phyloP scores from a whole-genome alignment of 2,329 filamentous ascomycete genomes.

The Plenodomus tracheiphilus region DNA sequence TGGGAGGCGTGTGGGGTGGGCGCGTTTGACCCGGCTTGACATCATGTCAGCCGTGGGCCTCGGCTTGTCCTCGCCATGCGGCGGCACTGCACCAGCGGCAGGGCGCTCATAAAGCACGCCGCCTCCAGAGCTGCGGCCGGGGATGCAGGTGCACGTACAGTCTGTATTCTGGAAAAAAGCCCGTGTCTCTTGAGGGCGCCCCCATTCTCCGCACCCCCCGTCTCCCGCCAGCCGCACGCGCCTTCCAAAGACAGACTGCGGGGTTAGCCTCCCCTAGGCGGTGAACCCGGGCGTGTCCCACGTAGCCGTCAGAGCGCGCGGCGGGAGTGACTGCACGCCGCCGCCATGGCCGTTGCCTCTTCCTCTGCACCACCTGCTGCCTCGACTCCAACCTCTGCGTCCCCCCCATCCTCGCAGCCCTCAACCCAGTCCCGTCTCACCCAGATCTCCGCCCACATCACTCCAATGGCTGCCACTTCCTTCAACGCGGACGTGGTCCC shows the following conservation, averaged over 20 bases:
- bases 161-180: no score
- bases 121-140: no score
- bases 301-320: slow-evolving; percentile 29
- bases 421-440: slow-evolving; percentile 48
- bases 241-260: slow-evolving; percentile 19
- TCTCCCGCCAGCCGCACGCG: slow-evolving; percentile 11
- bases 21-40: slow-evolving; percentile 8
- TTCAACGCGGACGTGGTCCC: slow-evolving; percentile 80
- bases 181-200: not conserved
- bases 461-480: slow-evolving; percentile 63
- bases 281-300: not conserved
- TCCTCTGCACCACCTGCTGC: not conserved
- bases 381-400: not conserved
- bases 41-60: slow-evolving; percentile 29
- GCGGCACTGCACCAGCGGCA: slow-evolving; percentile 7
- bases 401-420: slow-evolving; percentile 3
- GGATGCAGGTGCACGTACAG: no score
- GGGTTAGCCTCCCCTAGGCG: slow-evolving; percentile 26
- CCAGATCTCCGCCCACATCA: slow-evolving; percentile 72
- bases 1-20: not conserved
- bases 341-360: not conserved
- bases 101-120: no score
- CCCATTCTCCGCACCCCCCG: slow-evolving; percentile 22
- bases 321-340: not conserved
- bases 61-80: slow-evolving; percentile 24